These are phyloP conservation scores for Exophiala aquamarina DNA, from an alignment of 2,329 filamentous ascomycete species.

Conservation along the genomic window DNA sequence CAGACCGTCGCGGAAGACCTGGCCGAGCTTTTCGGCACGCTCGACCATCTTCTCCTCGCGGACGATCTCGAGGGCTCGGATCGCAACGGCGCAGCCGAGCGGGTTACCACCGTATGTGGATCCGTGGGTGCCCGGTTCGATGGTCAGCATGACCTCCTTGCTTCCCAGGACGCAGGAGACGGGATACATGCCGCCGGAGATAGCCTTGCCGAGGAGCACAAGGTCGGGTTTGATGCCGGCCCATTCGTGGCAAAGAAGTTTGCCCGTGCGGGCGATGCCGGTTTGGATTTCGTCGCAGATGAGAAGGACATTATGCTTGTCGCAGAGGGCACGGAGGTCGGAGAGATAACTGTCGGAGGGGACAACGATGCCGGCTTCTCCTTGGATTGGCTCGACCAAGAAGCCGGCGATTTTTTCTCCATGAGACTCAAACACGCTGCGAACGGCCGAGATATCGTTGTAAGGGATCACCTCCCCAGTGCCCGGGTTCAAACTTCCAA, in stretches of 20 bases:
- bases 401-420: conserved; percentile 87
- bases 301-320: conserved; percentile 90
- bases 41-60: conserved; percentile 87
- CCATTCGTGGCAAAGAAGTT: conserved; percentile 93
- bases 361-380: conserved; percentile 94
- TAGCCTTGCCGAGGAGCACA: conserved; percentile 93
- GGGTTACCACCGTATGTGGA: conserved; percentile 99
- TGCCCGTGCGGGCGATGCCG: conserved; percentile 90
- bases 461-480: conserved; percentile 79
- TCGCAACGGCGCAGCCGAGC: conserved; percentile 90
- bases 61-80: conserved; percentile 90
- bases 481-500: conserved; percentile 73
- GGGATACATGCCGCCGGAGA: conserved; percentile 98
- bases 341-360: conserved; percentile 85
- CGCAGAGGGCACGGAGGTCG: conserved; percentile 80
- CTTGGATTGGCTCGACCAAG: conserved; percentile 94
- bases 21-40: conserved; percentile 76
- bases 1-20: conserved; percentile 79
- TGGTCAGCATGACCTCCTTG: conserved; percentile 89
- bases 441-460: conserved; percentile 79
- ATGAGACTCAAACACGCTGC: conserved; percentile 74
- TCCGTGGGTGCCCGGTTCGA: conserved; percentile 95
- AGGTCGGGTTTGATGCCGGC: conserved; percentile 92
- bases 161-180: conserved; percentile 87
- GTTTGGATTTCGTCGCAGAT: conserved; percentile 99